Evolutionary conservation across 2,329 filamentous ascomycete species (phyloP).

Genomic region (Phoma herbarum): DNA sequence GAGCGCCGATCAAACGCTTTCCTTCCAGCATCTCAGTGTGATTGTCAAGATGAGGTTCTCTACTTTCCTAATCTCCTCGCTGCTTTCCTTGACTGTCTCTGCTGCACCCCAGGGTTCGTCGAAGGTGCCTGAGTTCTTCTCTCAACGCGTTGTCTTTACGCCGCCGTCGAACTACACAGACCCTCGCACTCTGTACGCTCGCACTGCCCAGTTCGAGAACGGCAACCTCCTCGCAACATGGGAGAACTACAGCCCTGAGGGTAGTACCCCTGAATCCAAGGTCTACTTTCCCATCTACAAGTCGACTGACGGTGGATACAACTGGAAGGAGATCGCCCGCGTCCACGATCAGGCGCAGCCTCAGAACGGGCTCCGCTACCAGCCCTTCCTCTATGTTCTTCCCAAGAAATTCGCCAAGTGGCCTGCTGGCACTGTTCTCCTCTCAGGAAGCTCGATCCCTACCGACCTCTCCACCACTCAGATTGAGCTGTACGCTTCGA

Average conservation of each 20-base stretch:
- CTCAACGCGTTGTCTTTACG: conserved; percentile 52
- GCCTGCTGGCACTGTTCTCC: conserved; percentile 69
- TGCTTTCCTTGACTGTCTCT: conserved; percentile 29
- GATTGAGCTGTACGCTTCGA: conserved; percentile 74
- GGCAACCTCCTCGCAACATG: conserved; percentile 61
- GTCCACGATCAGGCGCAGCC: conserved; percentile 72
- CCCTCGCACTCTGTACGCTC: conserved; percentile 62
- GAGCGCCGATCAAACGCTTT: conserved; percentile 10
- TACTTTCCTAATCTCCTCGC: conserved; percentile 36
- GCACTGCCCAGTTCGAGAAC: conserved; percentile 57
- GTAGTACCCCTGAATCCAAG: conserved; percentile 39
- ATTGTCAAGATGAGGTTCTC: conserved; percentile 44
- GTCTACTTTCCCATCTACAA: conserved; percentile 58
- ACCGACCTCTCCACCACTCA: conserved; percentile 68
- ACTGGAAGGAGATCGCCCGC: conserved; percentile 70
- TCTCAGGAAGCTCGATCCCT: conserved; percentile 68
- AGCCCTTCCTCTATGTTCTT: conserved; percentile 73
- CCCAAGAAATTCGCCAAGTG: conserved; percentile 66
- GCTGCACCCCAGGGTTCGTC: conserved; percentile 34
- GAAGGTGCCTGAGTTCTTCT: conserved; percentile 39
- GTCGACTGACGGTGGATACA: conserved; percentile 58
- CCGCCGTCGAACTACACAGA: conserved; percentile 57
- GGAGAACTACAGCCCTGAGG: conserved; percentile 62
- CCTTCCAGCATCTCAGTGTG: conserved; percentile 15
- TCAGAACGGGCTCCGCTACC: conserved; percentile 72